A percentile compares a stretch with the other conserved stretches of the same genome.
These are phyloP conservation scores for Helichrysum umbraculigerum DNA, from an alignment of 129 eudicot species.

Conservation along the genomic window DNA sequence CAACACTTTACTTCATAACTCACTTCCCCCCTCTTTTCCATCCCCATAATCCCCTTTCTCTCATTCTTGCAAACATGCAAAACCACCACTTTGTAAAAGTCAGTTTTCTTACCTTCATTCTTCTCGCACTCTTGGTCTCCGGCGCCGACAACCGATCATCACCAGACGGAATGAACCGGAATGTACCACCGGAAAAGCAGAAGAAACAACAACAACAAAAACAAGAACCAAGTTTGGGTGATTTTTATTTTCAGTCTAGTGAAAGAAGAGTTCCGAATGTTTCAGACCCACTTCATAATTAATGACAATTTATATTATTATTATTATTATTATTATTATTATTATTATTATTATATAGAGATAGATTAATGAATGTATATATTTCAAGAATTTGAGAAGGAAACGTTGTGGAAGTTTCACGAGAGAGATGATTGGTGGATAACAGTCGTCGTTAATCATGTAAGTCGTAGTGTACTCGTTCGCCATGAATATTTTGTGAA, in stretches of 20 bases:
- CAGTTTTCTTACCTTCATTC: constrained; percentile 16
- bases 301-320: too few species aligned
- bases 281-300: constrained; percentile 56
- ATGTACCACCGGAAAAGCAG: constrained; percentile 25
- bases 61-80: constrained; percentile 28
- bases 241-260: constrained; percentile 28
- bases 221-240: constrained; percentile 15
- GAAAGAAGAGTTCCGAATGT: constrained; percentile 53
- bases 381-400: neutral
- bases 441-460: constrained; percentile 14
- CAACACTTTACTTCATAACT: constrained; percentile 19
- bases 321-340: too few species aligned
- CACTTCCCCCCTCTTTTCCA: neutral
- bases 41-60: constrained; percentile 12
- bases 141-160: constrained; percentile 11
- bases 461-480: constrained; percentile 20
- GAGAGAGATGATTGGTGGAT: neutral
- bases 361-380: neutral
- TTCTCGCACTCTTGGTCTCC: constrained; percentile 33
- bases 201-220: constrained; percentile 12
- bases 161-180: constrained; percentile 7
- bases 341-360: neutral
- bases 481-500: neutral
- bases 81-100: constrained; percentile 10
- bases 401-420: constrained; percentile 14